Evolutionary conservation across 805 yeast genomes (phyloP), one percentile per base, ranked within the genome.

Genomic region (Brettanomyces sp.): DNA sequence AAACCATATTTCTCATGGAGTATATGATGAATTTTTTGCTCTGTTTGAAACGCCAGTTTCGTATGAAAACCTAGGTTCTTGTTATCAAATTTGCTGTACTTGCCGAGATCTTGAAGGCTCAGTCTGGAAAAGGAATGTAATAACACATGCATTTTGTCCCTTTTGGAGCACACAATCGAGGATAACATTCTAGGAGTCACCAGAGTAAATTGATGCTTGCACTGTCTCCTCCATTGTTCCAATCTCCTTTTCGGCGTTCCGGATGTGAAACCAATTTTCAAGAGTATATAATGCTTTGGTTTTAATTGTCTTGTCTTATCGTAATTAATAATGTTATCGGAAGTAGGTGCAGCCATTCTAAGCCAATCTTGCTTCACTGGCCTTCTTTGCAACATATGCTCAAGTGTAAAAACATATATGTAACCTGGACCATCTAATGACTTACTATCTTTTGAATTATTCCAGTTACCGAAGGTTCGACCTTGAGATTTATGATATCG

Each of bases 211-310:
- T 69, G 63, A 43, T 75, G 80, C 18, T 66, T 62, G 51, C 83
- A 77, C 52, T 74, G 72, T 9, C 59, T 64, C 54, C 66, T 69
- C 83, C 83, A 77, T 52, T 77, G 81, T 36, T 55, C 55, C 18
- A 77, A 53, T 39, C 83, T 57, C 5, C 52, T 51, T 3, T 50
- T 50, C 1, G 76, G 77, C 0, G 66, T 58, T 44, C 68, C 71
- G 0, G 77, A 68, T 2, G 83, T 77, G 66, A 64, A 74, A 1
- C 83, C 83, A 1, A 77, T 68, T 50, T 77, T 77, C 14, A 77
- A 58, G 13, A 77, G 57, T 3, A 72, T 63, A 40, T 64, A 60
- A 34, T 63, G 59, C 21, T 61, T 63, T 3, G 75, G 62, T 36
- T 70, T 56, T 51, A 71, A 69, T 8, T 54, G 52, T 2, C 55